phyloP scores from a whole-genome alignment of 176 grass and related monocot genomes.

The Raddia guianensis region DNA sequence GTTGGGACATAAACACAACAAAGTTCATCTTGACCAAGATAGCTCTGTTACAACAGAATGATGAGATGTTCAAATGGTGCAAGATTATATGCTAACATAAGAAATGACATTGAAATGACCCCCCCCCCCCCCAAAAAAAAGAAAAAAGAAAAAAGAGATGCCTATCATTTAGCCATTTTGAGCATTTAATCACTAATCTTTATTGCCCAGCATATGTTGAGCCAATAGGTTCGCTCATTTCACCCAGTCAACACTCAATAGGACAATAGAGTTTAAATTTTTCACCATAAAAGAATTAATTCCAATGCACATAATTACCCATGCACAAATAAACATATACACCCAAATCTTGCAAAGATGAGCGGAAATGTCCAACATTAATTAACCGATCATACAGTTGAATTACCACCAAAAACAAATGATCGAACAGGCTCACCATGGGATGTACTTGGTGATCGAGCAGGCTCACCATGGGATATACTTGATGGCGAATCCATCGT shows the following conservation, averaged over 20 bases:
- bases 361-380: not conserved
- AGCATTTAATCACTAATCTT: not conserved
- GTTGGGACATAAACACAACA: constrained; percentile 96
- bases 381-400: not conserved
- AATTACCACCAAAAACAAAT: not conserved
- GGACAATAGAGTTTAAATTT: not conserved
- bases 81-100: constrained; percentile 6
- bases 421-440: constrained; percentile 59
- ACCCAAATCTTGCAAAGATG: not conserved
- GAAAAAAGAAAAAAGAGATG: not conserved
- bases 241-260: not conserved
- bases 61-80: not conserved
- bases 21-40: constrained; percentile 89
- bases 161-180: not conserved
- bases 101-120: not conserved
- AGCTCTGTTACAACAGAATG: constrained; percentile 62
- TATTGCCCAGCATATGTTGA: not conserved
- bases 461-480: no score
- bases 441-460: no score
- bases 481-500: constrained; percentile 59
- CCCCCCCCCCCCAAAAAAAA: no score
- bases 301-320: not conserved
- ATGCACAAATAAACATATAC: constrained; percentile 11
- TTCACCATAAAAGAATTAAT: not conserved
- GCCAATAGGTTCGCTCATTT: not conserved